Evolutionary conservation across 257 asterid species (phyloP).

Genomic region (Gentiana dahurica): DNA sequence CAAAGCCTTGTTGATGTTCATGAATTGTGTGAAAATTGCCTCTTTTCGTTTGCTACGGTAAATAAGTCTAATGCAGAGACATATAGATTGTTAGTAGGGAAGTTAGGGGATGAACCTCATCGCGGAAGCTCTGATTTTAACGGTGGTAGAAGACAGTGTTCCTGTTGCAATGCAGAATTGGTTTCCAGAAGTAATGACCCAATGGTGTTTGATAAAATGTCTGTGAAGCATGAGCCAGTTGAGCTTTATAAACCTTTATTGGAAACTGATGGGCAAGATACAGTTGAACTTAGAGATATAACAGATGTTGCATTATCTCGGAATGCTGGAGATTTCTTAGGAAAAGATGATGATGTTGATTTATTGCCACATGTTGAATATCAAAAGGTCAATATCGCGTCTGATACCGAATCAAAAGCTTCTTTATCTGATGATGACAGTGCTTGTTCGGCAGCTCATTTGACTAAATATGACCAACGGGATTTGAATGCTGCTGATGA

Average conservation of each 20-base stretch:
- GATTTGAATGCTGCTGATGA: constrained; percentile 5
- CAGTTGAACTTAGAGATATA: constrained; percentile 3
- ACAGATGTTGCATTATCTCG: not conserved
- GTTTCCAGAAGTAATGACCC: constrained; percentile 18
- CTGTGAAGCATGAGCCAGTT: not conserved
- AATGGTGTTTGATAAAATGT: constrained; percentile 9
- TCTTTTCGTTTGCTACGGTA: constrained; percentile 36
- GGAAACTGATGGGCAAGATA: constrained; percentile 2
- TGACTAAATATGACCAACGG: constrained; percentile 7
- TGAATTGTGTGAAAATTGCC: constrained; percentile 47
- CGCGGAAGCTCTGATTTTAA: constrained; percentile 16
- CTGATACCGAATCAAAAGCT: constrained; percentile 28
- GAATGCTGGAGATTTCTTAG: too few species aligned
- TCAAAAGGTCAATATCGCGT: constrained; percentile 21
- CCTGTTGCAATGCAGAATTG: constrained; percentile 45
- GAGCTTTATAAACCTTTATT: constrained; percentile 4
- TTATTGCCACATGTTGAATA: constrained; percentile 19
- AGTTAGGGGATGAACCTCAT: constrained; percentile 28
- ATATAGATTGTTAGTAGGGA: constrained; percentile 33
- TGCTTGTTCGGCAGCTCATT: constrained; percentile 8
- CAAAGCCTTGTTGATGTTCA: constrained; percentile 49
- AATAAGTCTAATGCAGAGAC: constrained; percentile 45
- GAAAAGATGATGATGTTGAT: not conserved
- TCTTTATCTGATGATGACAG: constrained; percentile 18
- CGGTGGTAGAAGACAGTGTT: constrained; percentile 24